Percentiles rank a stretch among this genome's conserved stretches.
These are phyloP conservation scores for Pseudogymnoascus sp. DNA, from an alignment of 2,329 filamentous ascomycete species.

Conservation along the genomic window DNA sequence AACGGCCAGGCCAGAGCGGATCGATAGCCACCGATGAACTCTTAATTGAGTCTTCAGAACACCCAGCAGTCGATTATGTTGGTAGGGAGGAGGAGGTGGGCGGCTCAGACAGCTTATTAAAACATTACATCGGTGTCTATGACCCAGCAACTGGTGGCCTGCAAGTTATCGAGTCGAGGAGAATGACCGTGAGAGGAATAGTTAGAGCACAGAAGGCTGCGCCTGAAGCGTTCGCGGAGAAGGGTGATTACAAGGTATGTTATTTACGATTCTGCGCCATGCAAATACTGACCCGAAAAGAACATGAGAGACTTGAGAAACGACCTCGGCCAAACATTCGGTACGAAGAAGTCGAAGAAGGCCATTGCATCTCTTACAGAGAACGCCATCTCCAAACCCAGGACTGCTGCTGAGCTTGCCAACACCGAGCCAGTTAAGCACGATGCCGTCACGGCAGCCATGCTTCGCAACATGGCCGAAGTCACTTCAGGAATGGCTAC, in stretches of 20 bases:
- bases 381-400: slow-evolving; percentile 53
- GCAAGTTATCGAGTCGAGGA: slow-evolving; percentile 54
- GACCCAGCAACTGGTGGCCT: slow-evolving; percentile 52
- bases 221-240: slow-evolving; percentile 37
- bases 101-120: slow-evolving; percentile 38
- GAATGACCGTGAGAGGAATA: slow-evolving; percentile 51
- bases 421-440: slow-evolving; percentile 36
- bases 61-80: slow-evolving; percentile 52
- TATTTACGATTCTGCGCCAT: neutral
- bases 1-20: slow-evolving; percentile 19
- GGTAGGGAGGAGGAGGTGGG: slow-evolving; percentile 43
- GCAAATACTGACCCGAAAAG: slow-evolving; percentile 30
- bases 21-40: slow-evolving; percentile 36
- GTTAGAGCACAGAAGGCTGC: slow-evolving; percentile 48
- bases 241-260: slow-evolving; percentile 27
- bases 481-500: slow-evolving; percentile 59
- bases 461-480: slow-evolving; percentile 56
- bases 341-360: slow-evolving; percentile 80
- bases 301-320: slow-evolving; percentile 54
- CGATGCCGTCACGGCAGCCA: slow-evolving; percentile 46
- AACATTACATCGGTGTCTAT: slow-evolving; percentile 58
- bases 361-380: slow-evolving; percentile 59
- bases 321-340: slow-evolving; percentile 68
- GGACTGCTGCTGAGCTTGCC: slow-evolving; percentile 14
- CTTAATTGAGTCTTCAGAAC: slow-evolving; percentile 48